phyloP scores from a whole-genome alignment of 2,329 filamentous ascomycete species.

The Alternaria angustiovoidea region DNA sequence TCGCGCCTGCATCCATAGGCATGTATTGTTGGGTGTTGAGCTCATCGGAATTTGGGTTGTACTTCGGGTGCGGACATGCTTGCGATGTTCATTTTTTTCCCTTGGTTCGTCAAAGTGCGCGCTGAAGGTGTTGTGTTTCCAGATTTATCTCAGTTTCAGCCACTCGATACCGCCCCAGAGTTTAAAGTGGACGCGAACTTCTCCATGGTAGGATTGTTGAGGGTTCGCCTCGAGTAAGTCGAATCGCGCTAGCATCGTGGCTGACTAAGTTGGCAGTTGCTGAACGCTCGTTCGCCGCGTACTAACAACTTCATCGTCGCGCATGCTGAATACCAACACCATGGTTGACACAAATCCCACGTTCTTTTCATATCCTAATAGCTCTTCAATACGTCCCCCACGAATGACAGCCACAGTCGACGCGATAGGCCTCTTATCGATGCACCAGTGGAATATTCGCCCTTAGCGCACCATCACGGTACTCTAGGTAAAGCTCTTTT shows the following conservation, averaged over 20 bases:
- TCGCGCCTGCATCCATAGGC: background rate
- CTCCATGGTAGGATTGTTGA: background rate
- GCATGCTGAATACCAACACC: slow-evolving; percentile 2
- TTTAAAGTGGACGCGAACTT: background rate
- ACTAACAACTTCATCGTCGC: background rate
- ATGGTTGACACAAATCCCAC: background rate
- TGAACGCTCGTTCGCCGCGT: background rate
- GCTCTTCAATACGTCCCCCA: background rate
- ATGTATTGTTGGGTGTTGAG: background rate
- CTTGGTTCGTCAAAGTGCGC: background rate
- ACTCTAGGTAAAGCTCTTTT: slow-evolving; percentile 5
- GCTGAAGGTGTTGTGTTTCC: background rate
- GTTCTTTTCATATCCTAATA: background rate
- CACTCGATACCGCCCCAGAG: background rate
- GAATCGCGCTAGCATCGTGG: background rate
- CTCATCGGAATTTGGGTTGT: background rate
- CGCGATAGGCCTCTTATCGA: background rate
- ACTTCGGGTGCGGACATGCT: background rate
- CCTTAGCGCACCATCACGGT: slow-evolving; percentile 19
- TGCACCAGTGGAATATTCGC: slow-evolving; percentile 7
- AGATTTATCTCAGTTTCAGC: background rate
- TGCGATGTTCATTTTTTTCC: background rate
- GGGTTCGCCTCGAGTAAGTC: background rate
- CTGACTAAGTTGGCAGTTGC: slow-evolving; percentile 1
- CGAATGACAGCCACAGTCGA: background rate